Evolutionary conservation across 768 basidiomycete genomes (phyloP), one percentile per base, ranked within the genome.

Genomic region (Megacollybia marginata): DNA sequence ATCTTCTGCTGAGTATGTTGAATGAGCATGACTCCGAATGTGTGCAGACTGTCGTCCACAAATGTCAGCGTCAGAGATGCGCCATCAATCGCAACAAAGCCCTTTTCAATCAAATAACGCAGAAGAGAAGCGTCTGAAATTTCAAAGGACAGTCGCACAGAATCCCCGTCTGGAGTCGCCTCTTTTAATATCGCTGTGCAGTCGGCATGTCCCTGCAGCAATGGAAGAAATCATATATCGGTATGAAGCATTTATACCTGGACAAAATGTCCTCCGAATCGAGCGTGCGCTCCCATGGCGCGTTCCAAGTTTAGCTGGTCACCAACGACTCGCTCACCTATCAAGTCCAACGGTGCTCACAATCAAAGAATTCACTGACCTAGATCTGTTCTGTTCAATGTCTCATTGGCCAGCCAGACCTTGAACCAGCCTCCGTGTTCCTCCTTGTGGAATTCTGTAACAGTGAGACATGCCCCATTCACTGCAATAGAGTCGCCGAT

Each of bases 241-340:
- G 33, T 34, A 28, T 34, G 9, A 28, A 50, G 42, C 15, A 11
- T 5, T 52, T 72, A 49, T 59, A 90, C 93, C 80, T 98, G 95
- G 18, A 99, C 96, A 62, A 94, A 93, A 63, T 99, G 96, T 10
- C 96, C 96, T 23, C 96, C 96, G 59, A 98, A 96, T 49, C 95
- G 75, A 15, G 80, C 83, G 69, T 93, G 88, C 5, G 86, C 84
- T 18, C 82, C 84, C 91, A 98, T 92, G 2, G 96, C 96, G 46
- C 96, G 80, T 70, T 99, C 96, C 35, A 94, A 74, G 64, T 98
- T 97, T 43, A 97, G 78, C 57, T 82, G 75, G 55, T 91, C 84
- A 16, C 89, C 91, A 15, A 82, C 79, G 54, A 72, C 76, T 48
- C 88, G 72, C 59, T 90, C 83, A 32, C 93, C 92, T 95, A 56